Base-by-base conservation (phyloP, 1,139 yeast species). In the Candida albicans region DNA sequence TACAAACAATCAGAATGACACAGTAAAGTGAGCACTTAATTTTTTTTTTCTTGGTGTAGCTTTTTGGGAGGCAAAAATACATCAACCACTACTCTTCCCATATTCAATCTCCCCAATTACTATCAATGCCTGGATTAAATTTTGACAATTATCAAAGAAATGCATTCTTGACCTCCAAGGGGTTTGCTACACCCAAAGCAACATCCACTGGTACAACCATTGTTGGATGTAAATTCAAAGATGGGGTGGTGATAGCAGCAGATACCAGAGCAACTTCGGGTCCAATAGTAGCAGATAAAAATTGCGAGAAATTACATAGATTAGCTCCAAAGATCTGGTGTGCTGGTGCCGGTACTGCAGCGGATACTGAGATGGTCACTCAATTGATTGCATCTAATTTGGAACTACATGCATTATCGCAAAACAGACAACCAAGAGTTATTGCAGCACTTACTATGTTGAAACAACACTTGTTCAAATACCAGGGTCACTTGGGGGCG, bases 311-410 rank as follows among this genome's bases (percentile, higher is more conserved):
- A 69, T 75, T 93, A 52, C 99, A 93, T 69, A 74, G 96, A 57
- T 79, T 93, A 56, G 80, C 97, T 2, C 97, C 99, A 10, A 80
- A 79, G 61, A 93, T 93, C 60, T 93, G 99, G 99, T 93, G 98
- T 81, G 97, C 97, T 43, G 99, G 99, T 57, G 99, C 99, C 3
- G 99, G 99, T 65, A 93, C 99, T 14, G 99, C 99, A 37, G 99
- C 99, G n/a, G 99, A 93, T 64, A 93, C 97, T 9, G 98, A 93
- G 64, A 86, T 87, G 87, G 96, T 88, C 26, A 93, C 99, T 6
- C 96, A 89, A 65, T 76, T 93, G 61, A 90, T 90, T 56, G 82
- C 91, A 27, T 88, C 96, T 40, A 91, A 91, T 64, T 73, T 93
- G 54, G 99, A 93, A 66, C 73, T 93, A 52, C 99, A 91, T 66